Evolutionary conservation across 805 yeast genomes (phyloP).

Genomic region (Candida oleophila): DNA sequence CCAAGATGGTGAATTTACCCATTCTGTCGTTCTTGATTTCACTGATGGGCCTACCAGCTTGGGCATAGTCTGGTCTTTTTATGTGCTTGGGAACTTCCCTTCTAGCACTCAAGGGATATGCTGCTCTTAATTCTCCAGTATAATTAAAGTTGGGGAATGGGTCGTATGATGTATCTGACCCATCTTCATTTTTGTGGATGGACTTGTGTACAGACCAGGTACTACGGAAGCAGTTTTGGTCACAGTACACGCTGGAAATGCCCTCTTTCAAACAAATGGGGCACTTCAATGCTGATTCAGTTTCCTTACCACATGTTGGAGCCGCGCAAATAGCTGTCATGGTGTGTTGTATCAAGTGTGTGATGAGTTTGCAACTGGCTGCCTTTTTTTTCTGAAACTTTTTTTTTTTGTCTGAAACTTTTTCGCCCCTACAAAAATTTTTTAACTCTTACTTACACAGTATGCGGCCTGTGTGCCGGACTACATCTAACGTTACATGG

Average conservation of each 20-base stretch:
- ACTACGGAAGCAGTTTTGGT: constrained; percentile 77
- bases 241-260: constrained; percentile 66
- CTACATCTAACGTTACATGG: background rate
- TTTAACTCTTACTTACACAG: too few relatives aligned
- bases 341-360: background rate
- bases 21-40: constrained; percentile 75
- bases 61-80: constrained; percentile 80
- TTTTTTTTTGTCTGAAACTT: background rate
- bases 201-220: constrained; percentile 74
- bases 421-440: too few relatives aligned
- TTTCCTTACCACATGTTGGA: constrained; percentile 80
- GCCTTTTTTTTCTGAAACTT: background rate
- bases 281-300: constrained; percentile 76
- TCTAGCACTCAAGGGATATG: constrained; percentile 76
- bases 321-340: constrained; percentile 57
- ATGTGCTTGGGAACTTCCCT: constrained; percentile 72
- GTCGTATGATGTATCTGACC: constrained; percentile 56
- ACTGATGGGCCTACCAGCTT: constrained; percentile 70
- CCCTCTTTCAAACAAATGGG: constrained; percentile 86
- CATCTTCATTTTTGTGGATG: constrained; percentile 59
- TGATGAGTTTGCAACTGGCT: too few relatives aligned
- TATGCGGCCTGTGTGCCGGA: background rate
- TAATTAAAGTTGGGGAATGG: constrained; percentile 82
- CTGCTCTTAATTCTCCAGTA: constrained; percentile 74
- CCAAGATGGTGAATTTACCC: constrained; percentile 61